Evolutionary conservation across 139 green algal species (phyloP).

Genomic region (Chlorella sp.): DNA sequence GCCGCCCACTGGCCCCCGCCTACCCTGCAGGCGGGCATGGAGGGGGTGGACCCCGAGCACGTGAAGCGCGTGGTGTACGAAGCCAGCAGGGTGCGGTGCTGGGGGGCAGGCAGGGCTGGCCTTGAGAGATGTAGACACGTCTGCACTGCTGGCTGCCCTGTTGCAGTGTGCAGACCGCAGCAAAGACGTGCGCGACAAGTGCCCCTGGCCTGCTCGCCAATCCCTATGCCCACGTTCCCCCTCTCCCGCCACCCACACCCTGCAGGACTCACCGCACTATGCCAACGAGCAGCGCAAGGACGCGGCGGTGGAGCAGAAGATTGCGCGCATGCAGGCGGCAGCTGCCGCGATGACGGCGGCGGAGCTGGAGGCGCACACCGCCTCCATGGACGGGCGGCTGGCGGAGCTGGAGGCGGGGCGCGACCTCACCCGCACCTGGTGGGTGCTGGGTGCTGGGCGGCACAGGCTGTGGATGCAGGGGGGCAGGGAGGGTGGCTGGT

Average conservation of each 20-base stretch:
- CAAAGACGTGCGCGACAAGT: too few species aligned
- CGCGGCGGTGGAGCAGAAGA: conserved; percentile 51
- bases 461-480: too few species aligned
- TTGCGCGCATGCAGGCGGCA: conserved; percentile 53
- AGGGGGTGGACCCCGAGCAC: conserved; percentile 61
- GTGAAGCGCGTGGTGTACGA: conserved; percentile 91
- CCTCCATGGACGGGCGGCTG: conserved; percentile 58
- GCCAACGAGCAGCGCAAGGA: conserved; percentile 94
- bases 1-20: too few species aligned
- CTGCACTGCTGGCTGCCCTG: too few species aligned
- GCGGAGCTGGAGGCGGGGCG: conserved; percentile 69
- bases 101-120: background rate
- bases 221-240: background rate
- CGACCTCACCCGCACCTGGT: conserved; percentile 65
- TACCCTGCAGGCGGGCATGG: conserved; percentile 87
- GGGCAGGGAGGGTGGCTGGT: background rate
- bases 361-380: conserved; percentile 61
- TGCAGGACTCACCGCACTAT: conserved; percentile 83
- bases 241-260: background rate
- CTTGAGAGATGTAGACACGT: background rate
- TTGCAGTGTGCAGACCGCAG: background rate
- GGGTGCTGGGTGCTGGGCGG: too few species aligned
- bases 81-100: conserved; percentile 77
- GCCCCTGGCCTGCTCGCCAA: too few species aligned
- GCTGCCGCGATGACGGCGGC: conserved; percentile 30